Evolutionary conservation across 2,329 filamentous ascomycete genomes (phyloP).

Genomic region (Colletotrichum neosansevieriae): DNA sequence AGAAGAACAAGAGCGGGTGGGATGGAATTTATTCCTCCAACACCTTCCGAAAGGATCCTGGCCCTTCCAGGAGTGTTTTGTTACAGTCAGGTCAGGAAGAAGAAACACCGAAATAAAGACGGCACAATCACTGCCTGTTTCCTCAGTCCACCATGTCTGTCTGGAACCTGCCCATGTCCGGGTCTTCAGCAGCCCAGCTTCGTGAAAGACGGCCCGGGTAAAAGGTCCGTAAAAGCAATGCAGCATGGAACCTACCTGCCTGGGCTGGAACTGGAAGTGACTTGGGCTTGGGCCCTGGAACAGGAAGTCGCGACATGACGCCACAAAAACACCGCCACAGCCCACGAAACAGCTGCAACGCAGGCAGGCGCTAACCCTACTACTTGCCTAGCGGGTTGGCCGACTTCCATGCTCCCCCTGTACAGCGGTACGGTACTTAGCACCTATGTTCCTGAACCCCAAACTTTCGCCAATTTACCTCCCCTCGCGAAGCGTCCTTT

Average conservation of each 20-base stretch:
- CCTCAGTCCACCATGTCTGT: neutral
- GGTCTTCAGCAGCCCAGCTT: too few species aligned
- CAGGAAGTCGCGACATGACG: too few species aligned
- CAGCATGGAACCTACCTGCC: too few species aligned
- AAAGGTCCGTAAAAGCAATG: too few species aligned
- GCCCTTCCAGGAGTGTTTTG: neutral
- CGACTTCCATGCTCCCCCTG: constrained; percentile 36
- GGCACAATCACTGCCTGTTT: neutral
- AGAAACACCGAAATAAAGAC: neutral
- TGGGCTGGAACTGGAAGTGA: too few species aligned
- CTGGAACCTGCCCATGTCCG: neutral
- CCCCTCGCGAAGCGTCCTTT: constrained; percentile 36
- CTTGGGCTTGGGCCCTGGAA: too few species aligned
- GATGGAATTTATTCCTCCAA: neutral
- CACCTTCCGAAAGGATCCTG: neutral
- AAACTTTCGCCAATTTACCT: constrained; percentile 40
- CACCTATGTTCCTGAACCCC: constrained; percentile 41
- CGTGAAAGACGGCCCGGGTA: too few species aligned
- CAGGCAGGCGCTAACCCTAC: constrained; percentile 39
- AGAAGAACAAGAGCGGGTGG: too few species aligned
- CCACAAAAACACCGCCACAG: constrained; percentile 36
- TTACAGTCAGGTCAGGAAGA: neutral
- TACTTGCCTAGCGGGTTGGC: constrained; percentile 38
- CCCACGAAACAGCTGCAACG: neutral
- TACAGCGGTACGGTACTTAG: constrained; percentile 39